Conservation (phyloP, 257 asterid species). For the Lithospermum erythrorhizon region DNA sequence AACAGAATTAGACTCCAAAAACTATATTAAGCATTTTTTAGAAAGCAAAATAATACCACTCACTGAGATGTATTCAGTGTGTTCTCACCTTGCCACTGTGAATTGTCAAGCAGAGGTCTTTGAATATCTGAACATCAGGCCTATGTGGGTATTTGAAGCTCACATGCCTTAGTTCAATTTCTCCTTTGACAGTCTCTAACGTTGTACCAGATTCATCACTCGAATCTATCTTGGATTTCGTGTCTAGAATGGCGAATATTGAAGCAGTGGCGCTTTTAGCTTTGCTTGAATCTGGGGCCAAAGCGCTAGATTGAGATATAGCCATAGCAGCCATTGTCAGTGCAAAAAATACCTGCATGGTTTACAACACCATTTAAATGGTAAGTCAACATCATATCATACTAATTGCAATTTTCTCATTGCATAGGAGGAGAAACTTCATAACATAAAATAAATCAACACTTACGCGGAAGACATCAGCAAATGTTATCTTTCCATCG, state of each 20-base stretch:
- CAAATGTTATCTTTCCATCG: constrained; percentile 54
- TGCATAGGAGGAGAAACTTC: neutral
- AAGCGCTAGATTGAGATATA: constrained; percentile 69
- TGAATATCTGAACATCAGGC: constrained; percentile 59
- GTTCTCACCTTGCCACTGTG: constrained; percentile 65
- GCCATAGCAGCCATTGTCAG: constrained; percentile 77
- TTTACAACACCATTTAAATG: neutral
- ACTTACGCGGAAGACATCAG: constrained; percentile 78
- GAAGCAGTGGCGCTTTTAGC: constrained; percentile 83
- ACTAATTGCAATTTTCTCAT: neutral
- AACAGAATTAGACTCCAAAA: constrained; percentile 2
- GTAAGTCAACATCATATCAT: neutral
- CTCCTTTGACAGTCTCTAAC: constrained; percentile 55
- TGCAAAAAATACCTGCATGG: constrained; percentile 78
- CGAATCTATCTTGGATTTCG: constrained; percentile 65
- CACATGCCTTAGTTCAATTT: constrained; percentile 55
- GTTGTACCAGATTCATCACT: constrained; percentile 63
- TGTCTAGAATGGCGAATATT: constrained; percentile 56
- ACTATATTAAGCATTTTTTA: neutral
- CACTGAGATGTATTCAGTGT: neutral
- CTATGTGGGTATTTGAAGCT: constrained; percentile 81
- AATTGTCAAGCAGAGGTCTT: constrained; percentile 52
- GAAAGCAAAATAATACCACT: neutral
- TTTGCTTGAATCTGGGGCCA: constrained; percentile 73
- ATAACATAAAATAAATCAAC: too few species aligned